A percentile compares a stretch with the other conserved stretches of the same genome.
Conservation (phyloP, 148 eudicot species). For the Rhododendron simsii region DNA sequence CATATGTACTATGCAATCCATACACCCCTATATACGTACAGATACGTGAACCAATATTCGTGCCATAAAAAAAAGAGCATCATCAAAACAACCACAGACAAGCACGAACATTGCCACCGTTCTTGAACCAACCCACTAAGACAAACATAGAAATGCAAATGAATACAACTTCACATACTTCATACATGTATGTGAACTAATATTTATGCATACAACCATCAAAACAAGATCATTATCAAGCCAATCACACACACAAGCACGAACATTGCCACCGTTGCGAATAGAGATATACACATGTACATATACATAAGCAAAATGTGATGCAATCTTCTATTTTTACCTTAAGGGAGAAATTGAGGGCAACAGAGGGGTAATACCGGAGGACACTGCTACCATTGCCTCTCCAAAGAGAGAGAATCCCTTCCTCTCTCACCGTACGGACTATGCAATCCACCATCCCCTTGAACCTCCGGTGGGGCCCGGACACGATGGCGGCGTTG, state of each 20-base stretch:
- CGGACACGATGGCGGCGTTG: constrained; percentile 60
- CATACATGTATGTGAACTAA: background rate
- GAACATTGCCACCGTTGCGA: background rate
- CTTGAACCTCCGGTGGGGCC: constrained; percentile 67
- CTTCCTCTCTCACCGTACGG: constrained; percentile 68
- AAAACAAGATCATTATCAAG: background rate
- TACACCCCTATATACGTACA: constrained; percentile 24
- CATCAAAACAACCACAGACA: too few species aligned
- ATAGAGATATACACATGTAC: background rate
- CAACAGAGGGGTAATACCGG: constrained; percentile 93
- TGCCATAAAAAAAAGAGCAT: too few species aligned
- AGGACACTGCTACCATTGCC: constrained; percentile 93
- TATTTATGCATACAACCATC: background rate
- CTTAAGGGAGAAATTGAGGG: constrained; percentile 97
- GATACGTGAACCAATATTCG: too few species aligned
- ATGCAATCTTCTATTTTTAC: constrained; percentile 23
- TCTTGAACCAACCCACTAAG: background rate
- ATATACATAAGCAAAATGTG: background rate
- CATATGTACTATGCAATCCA: constrained; percentile 61
- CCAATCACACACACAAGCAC: background rate
- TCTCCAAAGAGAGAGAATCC: constrained; percentile 79
- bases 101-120: too few species aligned
- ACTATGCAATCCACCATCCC: constrained; percentile 83
- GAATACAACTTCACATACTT: background rate
- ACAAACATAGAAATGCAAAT: background rate